Evolutionary conservation across 2,329 filamentous ascomycete genomes (phyloP).

Genomic region (Colletotrichum melonis): DNA sequence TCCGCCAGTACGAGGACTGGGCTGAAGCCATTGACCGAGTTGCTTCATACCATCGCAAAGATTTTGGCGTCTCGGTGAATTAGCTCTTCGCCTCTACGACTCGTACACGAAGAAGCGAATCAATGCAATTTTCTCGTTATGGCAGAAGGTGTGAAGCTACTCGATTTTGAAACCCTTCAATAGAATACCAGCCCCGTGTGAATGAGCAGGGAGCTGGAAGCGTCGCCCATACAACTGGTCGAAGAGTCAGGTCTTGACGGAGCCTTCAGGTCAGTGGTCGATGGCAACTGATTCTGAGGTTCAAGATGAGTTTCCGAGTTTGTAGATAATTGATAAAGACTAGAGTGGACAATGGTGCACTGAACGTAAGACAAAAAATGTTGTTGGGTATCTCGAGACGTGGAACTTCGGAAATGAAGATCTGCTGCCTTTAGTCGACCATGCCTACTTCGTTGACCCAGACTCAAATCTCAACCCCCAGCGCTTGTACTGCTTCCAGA

Average conservation of each 20-base stretch:
- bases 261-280: conserved; percentile 33
- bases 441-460: neutral
- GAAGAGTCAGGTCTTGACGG: conserved; percentile 46
- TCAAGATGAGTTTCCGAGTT: too few species aligned
- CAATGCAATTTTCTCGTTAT: conserved; percentile 50
- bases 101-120: conserved; percentile 51
- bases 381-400: too few species aligned
- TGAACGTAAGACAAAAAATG: too few species aligned
- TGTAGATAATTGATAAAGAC: too few species aligned
- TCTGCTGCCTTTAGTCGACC: too few species aligned
- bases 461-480: neutral
- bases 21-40: too few species aligned
- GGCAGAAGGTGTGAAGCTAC: conserved; percentile 41
- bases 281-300: neutral
- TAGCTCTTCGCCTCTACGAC: conserved; percentile 41
- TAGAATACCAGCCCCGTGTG: conserved; percentile 39
- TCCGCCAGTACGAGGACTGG: too few species aligned
- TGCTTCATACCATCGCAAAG: too few species aligned
- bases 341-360: too few species aligned
- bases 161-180: conserved; percentile 46
- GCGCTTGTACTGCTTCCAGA: neutral
- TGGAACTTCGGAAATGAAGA: too few species aligned
- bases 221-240: conserved; percentile 42
- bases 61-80: too few species aligned
- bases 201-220: conserved; percentile 44